Base-by-base conservation (phyloP, 768 basidiomycete genomes). In the Coprinopsis marcescibilis region DNA sequence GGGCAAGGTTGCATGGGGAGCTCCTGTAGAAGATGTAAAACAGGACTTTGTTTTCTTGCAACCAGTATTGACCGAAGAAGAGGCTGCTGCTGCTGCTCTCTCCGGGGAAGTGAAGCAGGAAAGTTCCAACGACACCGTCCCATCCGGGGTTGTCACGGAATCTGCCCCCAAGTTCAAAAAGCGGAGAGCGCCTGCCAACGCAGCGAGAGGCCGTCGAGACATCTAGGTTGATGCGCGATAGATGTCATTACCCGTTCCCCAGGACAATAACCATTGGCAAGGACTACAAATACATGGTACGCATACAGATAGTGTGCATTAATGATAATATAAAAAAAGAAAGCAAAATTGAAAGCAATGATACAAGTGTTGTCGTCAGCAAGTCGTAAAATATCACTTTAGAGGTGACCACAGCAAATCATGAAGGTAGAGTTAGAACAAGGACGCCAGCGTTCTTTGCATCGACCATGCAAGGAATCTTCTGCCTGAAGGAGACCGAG, bases 371-470 rank as follows among this genome's bases (percentile, higher is more conserved):
- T n/a, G n/a, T n/a, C n/a, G n/a, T n/a, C n/a, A n/a, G n/a, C n/a
- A n/a, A n/a, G n/a, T n/a, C n/a, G n/a, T n/a, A n/a, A n/a, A n/a
- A n/a, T n/a, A n/a, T n/a, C n/a, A n/a, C n/a, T n/a, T n/a, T n/a
- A n/a, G n/a, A n/a, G n/a, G n/a, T n/a, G n/a, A n/a, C n/a, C n/a
- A n/a, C n/a, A n/a, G n/a, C n/a, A n/a, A n/a, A n/a, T n/a, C n/a
- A 23, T 15, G 50, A 49, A 23, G 63, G 58, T 26, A 67, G 49
- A 14, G 62, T 63, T 30, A 73, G 46, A 48, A 94, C 69, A 27
- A 97, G 68, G 1, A 93, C 80, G 2, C 92, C 92, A 0, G 76
- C 56, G 57, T 95, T 96, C 17, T 69, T 60, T 0, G 80, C 72
- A 61, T 95, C 90, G n/a, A 88, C 67, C 41, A 75, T 69, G 13